Evolutionary conservation across 2,329 filamentous ascomycete genomes (phyloP), one percentile per base, ranked within the genome.

Genomic region (Botryosphaeria dothidea): DNA sequence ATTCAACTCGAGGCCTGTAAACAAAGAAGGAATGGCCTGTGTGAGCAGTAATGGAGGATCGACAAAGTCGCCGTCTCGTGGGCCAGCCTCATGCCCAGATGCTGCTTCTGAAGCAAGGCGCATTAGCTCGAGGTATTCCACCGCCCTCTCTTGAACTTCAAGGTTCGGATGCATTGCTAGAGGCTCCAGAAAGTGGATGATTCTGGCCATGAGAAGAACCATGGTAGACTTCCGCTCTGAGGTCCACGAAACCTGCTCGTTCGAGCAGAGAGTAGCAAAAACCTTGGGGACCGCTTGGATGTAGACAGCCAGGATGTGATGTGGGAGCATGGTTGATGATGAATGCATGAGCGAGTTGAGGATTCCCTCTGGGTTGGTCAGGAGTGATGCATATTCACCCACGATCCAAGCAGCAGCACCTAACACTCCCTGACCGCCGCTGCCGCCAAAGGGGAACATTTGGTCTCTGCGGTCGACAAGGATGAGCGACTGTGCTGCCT

Each of bases 111-210:
- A 88, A 2, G 92, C 92, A 49, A 99, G 83, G 66, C 92, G 92
- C 72, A 98, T 86, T 13, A 98, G 83, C 74, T 99, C 95, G 0
- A 93, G 85, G 71, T 97, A 96, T 74, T 97, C 93, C 1, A 97
- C 93, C 3, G 93, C 90, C 65, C 95, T 88, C 77, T 98, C 95
- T 78, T 99, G 95, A 3, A 99, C 93, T 74, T 99, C 95, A 1
- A 99, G 83, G 71, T 89, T 92, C 0, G 94, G 93, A 75, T 98
- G 92, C 45, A 89, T 83, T 0, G 89, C 88, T 17, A 98, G 78
- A 0, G 89, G 86, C 71, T 98, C 93, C 23, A 97, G 81, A 54
- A 92, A 90, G 74, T 95, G 87, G 21, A 96, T 86, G 6, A 97
- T 88, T 1, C 93, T 88, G 29, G 91, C 90, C 78, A 96, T 88